Base-by-base conservation (phyloP, 2,329 filamentous ascomycete species). In the Sphaerulina musiva region DNA sequence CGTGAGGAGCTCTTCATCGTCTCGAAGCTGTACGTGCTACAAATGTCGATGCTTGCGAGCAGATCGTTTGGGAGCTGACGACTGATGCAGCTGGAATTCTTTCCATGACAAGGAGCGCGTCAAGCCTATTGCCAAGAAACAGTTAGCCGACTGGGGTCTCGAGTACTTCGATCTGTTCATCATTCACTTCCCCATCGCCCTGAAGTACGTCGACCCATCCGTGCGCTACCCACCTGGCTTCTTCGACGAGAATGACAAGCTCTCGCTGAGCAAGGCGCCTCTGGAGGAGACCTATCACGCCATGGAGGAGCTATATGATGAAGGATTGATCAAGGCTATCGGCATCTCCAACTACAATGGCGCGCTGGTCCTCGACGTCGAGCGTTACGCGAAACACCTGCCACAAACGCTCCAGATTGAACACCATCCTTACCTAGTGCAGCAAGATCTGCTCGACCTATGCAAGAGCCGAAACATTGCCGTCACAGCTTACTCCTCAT, bases 121-220 rank as follows among this genome's bases (percentile, higher is more conserved):
- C 59, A 82, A 85, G 73, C 83, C 84, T 55, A 89, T 93, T 68
- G 80, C 78, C 72, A 82, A 82, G 72, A 85, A 84, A 68, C 87
- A 91, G 74, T 83, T 91, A 58, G 80, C 82, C 62, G 87, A 92
- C 77, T 92, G 87, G 83, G 84, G 86, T 59, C 71, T 95, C 57
- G 89, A 91, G 67, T 95, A 95, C 78, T 91, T 95, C 72, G 89
- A 95, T 72, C 82, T 95, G 62, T 95, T 85, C 81, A 62, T 92
- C 66, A 65, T 65, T 40, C 90, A 95, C 78, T 95, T 92, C 65
- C 89, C 90, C 61, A 82, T 93, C 60, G 82, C 90, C 40, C 80
- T 95, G 64, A 86, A 89, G 76, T 95, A 87, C 72, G 86, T 95
- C 65, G 86, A 90, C 74, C 89, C 89, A 39, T 74, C 77, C 12